Evolutionary conservation across 1,284 basidiomycete species (phyloP), one percentile per base, ranked within the genome.

Genomic region (Marasmius tenuissimus): DNA sequence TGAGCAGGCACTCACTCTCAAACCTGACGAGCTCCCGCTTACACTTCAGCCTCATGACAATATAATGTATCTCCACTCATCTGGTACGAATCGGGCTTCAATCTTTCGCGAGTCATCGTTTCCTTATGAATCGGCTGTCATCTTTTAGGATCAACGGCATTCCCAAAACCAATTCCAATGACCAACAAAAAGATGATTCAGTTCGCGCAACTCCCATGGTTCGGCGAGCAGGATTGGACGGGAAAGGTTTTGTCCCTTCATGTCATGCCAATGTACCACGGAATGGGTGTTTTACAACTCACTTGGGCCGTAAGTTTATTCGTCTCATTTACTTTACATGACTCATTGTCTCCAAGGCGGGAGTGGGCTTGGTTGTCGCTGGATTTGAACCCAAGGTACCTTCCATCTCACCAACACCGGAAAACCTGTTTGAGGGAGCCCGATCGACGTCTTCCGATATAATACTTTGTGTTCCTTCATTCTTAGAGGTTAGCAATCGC

Each of bases 11-110:
- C 40, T 42, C 40, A n/a, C 2, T 6, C 40, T 42, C 11, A 47
- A 45, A 22, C 54, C 60, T 35, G 56, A 60, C 18, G 34, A 35
- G 45, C 12, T 65, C n/a, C 67, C 66, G 2, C 60, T 56, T 35
- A 56, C 61, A 42, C 55, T 48, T 54, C 54, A 48, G 27, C 56
- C 60, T 3, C 51, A 63, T 42, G 57, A 53, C 8, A 34, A 67
- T 10, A 66, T 71, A n/a, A 47, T 71, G 35, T 59, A 64, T 42
- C 50, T 64, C 20, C 74, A 76, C 61, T 76, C 74, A 0, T 73
- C 71, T 11, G 73, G 73, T 71, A 54, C 11, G 4, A 40, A 6
- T 33, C n/a, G n/a, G n/a, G 20, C n/a, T 18, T 14, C 14, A 11
- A 5, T 42, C 6, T 7, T 42, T 4, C 22, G 11, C 27, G n/a